Percentiles rank a stretch among this genome's conserved stretches.
These are phyloP conservation scores for Paracoccidioides brasiliensis DNA, from an alignment of 2,329 filamentous ascomycete species.

Conservation along the genomic window DNA sequence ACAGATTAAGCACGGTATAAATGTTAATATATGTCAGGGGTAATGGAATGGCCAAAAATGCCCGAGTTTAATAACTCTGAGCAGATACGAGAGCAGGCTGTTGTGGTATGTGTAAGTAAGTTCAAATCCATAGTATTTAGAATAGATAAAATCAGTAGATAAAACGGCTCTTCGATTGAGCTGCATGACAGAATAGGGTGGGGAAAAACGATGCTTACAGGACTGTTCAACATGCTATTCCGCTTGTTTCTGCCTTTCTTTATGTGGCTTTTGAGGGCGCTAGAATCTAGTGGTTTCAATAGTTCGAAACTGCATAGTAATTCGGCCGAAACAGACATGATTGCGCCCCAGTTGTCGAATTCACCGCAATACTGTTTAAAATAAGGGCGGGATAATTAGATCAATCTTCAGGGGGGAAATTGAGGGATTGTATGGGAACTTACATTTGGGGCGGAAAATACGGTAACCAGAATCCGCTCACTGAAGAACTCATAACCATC, in stretches of 20 bases:
- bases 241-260: constrained; percentile 95
- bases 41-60: neutral
- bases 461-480: constrained; percentile 84
- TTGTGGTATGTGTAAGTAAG: constrained; percentile 12
- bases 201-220: constrained; percentile 54
- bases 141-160: constrained; percentile 2
- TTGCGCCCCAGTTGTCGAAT: constrained; percentile 97
- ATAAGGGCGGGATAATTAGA: constrained; percentile 8
- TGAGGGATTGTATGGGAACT: constrained; percentile 30
- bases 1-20: constrained; percentile 1
- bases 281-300: constrained; percentile 89
- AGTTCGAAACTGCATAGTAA: constrained; percentile 94
- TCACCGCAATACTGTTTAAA: constrained; percentile 79
- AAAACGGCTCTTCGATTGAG: constrained; percentile 12
- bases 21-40: constrained; percentile 1
- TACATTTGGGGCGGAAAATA: constrained; percentile 95
- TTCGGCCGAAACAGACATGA: constrained; percentile 94
- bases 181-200: constrained; percentile 7
- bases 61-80: constrained; percentile 29
- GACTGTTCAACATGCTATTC: constrained; percentile 90
- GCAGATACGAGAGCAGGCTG: constrained; percentile 34
- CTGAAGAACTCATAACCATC: constrained; percentile 99
- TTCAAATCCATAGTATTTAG: constrained; percentile 6
- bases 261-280: constrained; percentile 93
- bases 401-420: neutral